phyloP scores from a whole-genome alignment of 805 yeast species.

The Torulaspora maleeae region DNA sequence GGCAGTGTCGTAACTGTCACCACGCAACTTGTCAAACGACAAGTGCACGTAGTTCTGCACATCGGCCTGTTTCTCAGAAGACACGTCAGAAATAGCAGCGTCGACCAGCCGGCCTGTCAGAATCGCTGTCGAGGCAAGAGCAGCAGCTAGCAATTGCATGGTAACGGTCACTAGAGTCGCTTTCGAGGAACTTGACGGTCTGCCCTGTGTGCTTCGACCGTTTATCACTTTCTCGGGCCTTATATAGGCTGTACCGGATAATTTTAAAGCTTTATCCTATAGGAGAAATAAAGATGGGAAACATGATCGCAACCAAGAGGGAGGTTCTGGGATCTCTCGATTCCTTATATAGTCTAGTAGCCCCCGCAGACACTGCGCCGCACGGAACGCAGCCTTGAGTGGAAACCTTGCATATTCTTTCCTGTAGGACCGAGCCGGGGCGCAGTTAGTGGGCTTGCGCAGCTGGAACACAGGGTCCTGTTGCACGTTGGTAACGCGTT shows the following conservation, averaged over 20 bases:
- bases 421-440: neutral
- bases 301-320: neutral
- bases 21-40: constrained; percentile 26
- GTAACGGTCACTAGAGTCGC: neutral
- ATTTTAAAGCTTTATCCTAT: neutral
- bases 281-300: neutral
- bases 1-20: constrained; percentile 19
- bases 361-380: no score
- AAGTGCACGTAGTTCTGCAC: constrained; percentile 9
- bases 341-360: neutral
- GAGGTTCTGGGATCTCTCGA: no score
- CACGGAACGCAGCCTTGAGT: no score
- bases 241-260: neutral
- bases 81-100: neutral
- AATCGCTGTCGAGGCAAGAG: constrained; percentile 4
- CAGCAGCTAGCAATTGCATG: constrained; percentile 5
- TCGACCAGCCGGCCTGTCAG: constrained; percentile 1
- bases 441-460: neutral
- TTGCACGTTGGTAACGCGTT: neutral
- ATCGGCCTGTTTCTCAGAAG: neutral
- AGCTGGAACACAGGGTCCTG: neutral
- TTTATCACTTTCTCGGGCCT: neutral
- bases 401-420: neutral
- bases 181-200: neutral
- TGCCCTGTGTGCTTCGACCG: neutral